These are phyloP conservation scores for Pleurotus sapidus DNA, from an alignment of 768 basidiomycete genomes.

Conservation along the genomic window DNA sequence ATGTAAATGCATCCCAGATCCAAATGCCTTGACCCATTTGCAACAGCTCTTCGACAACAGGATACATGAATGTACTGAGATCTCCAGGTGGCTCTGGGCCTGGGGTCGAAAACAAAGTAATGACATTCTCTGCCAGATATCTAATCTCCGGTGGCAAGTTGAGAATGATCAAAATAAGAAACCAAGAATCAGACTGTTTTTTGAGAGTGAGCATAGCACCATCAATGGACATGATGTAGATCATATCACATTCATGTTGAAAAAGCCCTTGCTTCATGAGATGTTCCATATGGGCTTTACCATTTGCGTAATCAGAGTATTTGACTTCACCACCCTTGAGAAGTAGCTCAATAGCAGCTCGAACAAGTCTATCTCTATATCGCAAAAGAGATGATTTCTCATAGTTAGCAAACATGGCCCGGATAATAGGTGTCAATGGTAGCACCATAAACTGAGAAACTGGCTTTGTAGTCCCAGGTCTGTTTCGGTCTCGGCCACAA, in stretches of 20 bases:
- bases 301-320: conserved; percentile 25
- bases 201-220: conserved; percentile 30
- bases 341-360: conserved; percentile 17
- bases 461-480: conserved; percentile 10
- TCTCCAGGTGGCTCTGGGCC: conserved; percentile 24
- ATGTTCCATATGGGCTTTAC: conserved; percentile 16
- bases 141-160: conserved; percentile 20
- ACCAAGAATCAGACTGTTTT: conserved; percentile 26
- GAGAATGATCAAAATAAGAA: conserved; percentile 19
- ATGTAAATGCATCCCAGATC: conserved; percentile 28
- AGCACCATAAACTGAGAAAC: conserved; percentile 18
- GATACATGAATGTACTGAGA: conserved; percentile 22
- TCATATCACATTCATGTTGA: conserved; percentile 19
- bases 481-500: background rate
- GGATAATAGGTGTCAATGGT: conserved; percentile 20
- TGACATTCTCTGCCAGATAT: conserved; percentile 14
- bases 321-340: conserved; percentile 5
- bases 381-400: conserved; percentile 18
- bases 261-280: conserved; percentile 18
- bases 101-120: conserved; percentile 22
- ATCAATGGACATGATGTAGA: conserved; percentile 22
- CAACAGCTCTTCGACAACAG: conserved; percentile 25
- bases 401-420: conserved; percentile 24
- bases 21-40: conserved; percentile 24
- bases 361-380: conserved; percentile 18